Evolutionary conservation across 2,329 filamentous ascomycete species (phyloP).

Genomic region (Pseudogymnoascus sp.): DNA sequence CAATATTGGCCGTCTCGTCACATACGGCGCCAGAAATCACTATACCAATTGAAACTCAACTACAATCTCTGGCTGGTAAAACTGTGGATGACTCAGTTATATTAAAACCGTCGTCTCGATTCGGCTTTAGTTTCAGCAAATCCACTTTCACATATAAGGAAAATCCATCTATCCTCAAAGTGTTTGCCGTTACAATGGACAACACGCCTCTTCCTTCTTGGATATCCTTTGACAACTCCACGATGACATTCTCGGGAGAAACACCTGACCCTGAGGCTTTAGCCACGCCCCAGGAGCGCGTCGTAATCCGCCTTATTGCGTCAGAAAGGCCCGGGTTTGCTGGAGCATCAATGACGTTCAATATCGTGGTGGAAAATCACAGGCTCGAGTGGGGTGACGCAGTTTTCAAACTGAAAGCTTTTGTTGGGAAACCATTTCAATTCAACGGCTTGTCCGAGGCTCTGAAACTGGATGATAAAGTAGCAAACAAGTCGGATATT

Average conservation of each 20-base stretch:
- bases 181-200: constrained; percentile 69
- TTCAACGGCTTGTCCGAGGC: constrained; percentile 45
- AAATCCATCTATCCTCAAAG: constrained; percentile 46
- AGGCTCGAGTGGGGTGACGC: constrained; percentile 57
- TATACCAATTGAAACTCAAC: constrained; percentile 51
- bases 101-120: constrained; percentile 45
- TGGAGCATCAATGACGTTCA: constrained; percentile 57
- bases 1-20: constrained; percentile 64
- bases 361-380: constrained; percentile 64
- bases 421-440: constrained; percentile 41
- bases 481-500: constrained; percentile 44
- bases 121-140: constrained; percentile 46
- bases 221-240: constrained; percentile 63
- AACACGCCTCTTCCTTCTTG: constrained; percentile 81
- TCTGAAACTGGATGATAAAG: constrained; percentile 52
- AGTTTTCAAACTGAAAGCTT: constrained; percentile 50
- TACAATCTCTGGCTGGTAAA: constrained; percentile 49
- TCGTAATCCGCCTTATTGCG: constrained; percentile 65
- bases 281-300: constrained; percentile 62
- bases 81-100: constrained; percentile 55
- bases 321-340: constrained; percentile 76
- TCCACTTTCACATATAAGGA: constrained; percentile 55
- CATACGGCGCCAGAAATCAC: constrained; percentile 46
- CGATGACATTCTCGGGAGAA: constrained; percentile 61
- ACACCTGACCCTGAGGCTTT: constrained; percentile 60